These are phyloP conservation scores for Fusarium vanettenii DNA, from an alignment of 2,329 filamentous ascomycete genomes.

Conservation along the genomic window DNA sequence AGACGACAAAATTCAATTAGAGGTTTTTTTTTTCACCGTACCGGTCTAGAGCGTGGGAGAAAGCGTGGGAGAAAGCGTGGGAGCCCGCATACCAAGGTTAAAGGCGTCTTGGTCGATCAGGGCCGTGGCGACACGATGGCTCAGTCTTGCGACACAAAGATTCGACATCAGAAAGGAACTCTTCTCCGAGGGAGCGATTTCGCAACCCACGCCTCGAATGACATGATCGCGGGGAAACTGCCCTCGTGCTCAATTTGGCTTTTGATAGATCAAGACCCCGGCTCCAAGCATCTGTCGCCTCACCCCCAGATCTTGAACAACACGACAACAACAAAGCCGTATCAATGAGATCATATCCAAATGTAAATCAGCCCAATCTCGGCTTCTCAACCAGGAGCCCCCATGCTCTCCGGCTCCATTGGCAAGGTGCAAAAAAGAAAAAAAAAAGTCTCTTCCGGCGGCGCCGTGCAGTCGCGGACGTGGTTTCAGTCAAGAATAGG, in stretches of 20 bases:
- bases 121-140: slow-evolving; percentile 23
- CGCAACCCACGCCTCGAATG: slow-evolving; percentile 39
- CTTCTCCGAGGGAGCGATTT: slow-evolving; percentile 17
- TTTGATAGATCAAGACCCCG: slow-evolving; percentile 21
- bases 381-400: slow-evolving; percentile 24
- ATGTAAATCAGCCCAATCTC: neutral
- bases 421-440: neutral
- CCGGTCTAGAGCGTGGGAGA: neutral
- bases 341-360: slow-evolving; percentile 29
- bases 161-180: slow-evolving; percentile 1
- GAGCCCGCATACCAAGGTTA: neutral
- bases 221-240: slow-evolving; percentile 41
- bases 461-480: slow-evolving; percentile 10
- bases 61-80: neutral
- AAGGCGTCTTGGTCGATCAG: slow-evolving; percentile 8
- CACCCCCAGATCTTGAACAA: slow-evolving; percentile 5
- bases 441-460: slow-evolving; percentile 12
- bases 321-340: slow-evolving; percentile 9
- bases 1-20: neutral
- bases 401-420: slow-evolving; percentile 2
- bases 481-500: slow-evolving; percentile 6
- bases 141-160: slow-evolving; percentile 29
- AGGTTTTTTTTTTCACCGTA: neutral
- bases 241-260: slow-evolving; percentile 34
- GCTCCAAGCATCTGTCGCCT: slow-evolving; percentile 12